Conservation (phyloP, 2,329 filamentous ascomycete species). For the Hypoxylon sp. region DNA sequence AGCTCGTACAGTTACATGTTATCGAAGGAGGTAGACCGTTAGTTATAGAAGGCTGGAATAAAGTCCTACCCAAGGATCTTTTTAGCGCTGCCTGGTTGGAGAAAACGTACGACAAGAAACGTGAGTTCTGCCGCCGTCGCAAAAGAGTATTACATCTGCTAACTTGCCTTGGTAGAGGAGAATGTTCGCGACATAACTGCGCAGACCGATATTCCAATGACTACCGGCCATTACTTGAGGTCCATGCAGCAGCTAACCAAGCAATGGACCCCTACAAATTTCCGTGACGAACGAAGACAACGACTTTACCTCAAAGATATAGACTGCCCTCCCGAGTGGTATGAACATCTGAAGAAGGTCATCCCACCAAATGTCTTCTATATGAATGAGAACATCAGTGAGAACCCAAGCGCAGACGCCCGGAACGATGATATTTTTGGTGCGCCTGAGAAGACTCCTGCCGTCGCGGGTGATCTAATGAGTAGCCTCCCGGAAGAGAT, state of each 20-base stretch:
- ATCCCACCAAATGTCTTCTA: conserved; percentile 91
- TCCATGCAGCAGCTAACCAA: conserved; percentile 88
- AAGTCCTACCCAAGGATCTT: conserved; percentile 79
- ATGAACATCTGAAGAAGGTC: conserved; percentile 80
- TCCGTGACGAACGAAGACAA: conserved; percentile 83
- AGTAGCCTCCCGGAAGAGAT: conserved; percentile 88
- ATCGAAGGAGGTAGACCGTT: conserved; percentile 88
- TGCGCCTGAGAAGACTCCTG: conserved; percentile 69
- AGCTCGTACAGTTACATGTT: conserved; percentile 85
- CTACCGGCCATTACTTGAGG: conserved; percentile 89
- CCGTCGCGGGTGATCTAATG: conserved; percentile 91
- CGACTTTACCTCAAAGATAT: conserved; percentile 97
- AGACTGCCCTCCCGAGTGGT: conserved; percentile 91
- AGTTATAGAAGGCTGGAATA: conserved; percentile 90
- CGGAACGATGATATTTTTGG: conserved; percentile 62
- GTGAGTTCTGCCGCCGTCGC: conserved; percentile 62
- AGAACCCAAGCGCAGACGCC: conserved; percentile 46
- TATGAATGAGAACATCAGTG: conserved; percentile 80
- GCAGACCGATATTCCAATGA: conserved; percentile 83
- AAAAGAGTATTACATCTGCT: conserved; percentile 36
- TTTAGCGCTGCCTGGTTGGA: conserved; percentile 88
- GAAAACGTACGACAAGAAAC: conserved; percentile 82
- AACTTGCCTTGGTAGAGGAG: conserved; percentile 72
- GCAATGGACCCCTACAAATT: conserved; percentile 83
- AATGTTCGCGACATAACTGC: conserved; percentile 84